Evolutionary conservation across 768 basidiomycete species (phyloP), one percentile per base, ranked within the genome.

Genomic region (Lactarius psammicola): DNA sequence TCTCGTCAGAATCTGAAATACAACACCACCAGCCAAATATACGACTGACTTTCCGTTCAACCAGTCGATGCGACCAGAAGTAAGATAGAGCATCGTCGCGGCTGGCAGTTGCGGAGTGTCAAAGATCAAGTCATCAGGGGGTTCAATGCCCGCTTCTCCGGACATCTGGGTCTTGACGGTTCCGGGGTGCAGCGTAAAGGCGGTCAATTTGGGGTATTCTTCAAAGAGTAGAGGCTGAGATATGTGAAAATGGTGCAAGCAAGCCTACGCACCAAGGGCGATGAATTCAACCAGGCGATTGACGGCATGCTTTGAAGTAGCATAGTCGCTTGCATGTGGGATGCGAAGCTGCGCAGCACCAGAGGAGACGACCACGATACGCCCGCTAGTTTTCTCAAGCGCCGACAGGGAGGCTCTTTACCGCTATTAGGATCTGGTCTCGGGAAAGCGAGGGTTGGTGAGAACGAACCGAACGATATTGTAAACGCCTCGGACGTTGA

Each of bases 31-130:
- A n/a, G 20, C 6, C 20, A 26, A 10, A 38, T 15, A 38, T 38
- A 38, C 13, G 13, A 38, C 15, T 38, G 36, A 38, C 36, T 38
- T 38, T 4, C 72, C 72, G n/a, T 60, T 70, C 49, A 72, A 60
- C 68, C 68, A 73, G 59, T 72, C 72, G 31, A 64, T 44, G 53
- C 49, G 69, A 10, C 72, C 72, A 58, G 71, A 70, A 38, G 36
- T 38, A 38, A 38, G 36, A 15, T 38, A 38, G 36, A 38, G 36
- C 15, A 38, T 38, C 15, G 72, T 71, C 0, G 72, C 70, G 6
- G 70, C 71, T 15, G 72, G 71, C 9, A 73, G 65, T 42, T 68
- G 66, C 1, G 67, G 30, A 4, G 69, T 69, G 60, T 73, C 72
- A 18, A 64, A 58, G 31, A 62, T 44, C 13, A 26, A 7, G 23